Base-by-base conservation (phyloP, 345 rosid genomes). In the Citrus inodora region DNA sequence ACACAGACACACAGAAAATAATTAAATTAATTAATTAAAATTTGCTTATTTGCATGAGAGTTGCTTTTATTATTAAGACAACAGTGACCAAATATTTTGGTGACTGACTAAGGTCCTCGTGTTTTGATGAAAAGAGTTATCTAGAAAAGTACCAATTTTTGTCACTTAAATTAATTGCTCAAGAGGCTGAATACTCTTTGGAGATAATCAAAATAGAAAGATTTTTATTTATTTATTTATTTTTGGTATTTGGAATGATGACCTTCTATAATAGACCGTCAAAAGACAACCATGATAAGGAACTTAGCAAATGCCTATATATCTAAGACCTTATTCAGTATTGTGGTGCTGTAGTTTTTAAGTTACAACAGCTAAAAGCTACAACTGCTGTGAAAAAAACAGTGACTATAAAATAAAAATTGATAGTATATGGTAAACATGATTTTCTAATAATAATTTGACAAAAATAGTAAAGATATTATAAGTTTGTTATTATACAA, bases 211-310 rank as follows among this genome's bases (percentile, higher is more conserved):
- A 24, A 38, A 25, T 32, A 21, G 7, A 71, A 46, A 13, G 33
- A 3, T 59, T 32, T 24, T 19, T 9, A 19, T 24, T 19, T 30
- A 67, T 46, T 67, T 42, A 42, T 10, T 42, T 11, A 11, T 42
- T 42, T 42, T 42, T 42, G 51, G 16, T 42, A 11, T 2, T 67
- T 35, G 9, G 71, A 67, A 35, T 10, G 63, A 53, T 70, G 59
- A 55, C 22, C 11, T 24, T 64, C 70, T 25, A 42, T 40, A 4
- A 63, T 6, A 46, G 59, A 71, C 67, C 27, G 53, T 35, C 51
- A 60, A 70, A 60, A 64, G 63, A 58, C 53, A 71, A 51, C 55
- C 24, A 58, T 67, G 66, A 73, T 25, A 60, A 65, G 22, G 61
- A 68, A 74, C 14, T 63, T 53, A 40, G 59, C 69, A 42, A 74